Evolutionary conservation across 805 yeast species (phyloP).

Genomic region (Lachancea kluyveri): DNA sequence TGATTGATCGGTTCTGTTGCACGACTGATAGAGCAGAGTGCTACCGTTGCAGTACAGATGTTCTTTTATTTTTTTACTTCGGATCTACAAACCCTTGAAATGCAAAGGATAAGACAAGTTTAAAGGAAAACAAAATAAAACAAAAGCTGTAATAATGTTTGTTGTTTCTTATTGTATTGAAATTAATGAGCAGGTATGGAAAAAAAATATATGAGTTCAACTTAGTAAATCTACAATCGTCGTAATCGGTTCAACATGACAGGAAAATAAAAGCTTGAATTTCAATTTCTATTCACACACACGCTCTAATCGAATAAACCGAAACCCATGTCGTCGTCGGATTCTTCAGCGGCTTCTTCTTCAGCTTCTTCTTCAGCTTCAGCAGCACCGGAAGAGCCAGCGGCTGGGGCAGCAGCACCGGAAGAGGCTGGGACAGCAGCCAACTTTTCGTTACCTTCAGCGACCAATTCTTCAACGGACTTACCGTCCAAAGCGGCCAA

Average conservation of each 20-base stretch:
- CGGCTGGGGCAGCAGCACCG: constrained; percentile 80
- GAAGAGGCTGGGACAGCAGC: constrained; percentile 98
- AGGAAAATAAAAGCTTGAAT: constrained; percentile 1
- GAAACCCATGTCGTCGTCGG: constrained; percentile 81
- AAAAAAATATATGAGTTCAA: not conserved
- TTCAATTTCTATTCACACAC: not conserved
- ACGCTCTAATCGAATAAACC: constrained; percentile 93
- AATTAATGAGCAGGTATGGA: constrained; percentile 2
- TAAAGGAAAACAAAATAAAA: no score
- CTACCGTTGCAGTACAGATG: no score
- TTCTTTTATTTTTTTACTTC: no score
- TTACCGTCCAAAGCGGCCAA: constrained; percentile 90
- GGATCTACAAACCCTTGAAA: no score
- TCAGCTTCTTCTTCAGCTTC: constrained; percentile 68
- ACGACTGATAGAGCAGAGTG: no score
- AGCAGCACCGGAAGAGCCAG: constrained; percentile 65
- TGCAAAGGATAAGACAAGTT: no score
- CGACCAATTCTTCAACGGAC: constrained; percentile 80
- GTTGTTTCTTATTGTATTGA: constrained; percentile 2
- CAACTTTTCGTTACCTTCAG: constrained; percentile 93
- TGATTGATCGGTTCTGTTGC: no score
- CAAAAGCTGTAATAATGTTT: no score
- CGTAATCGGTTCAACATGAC: no score
- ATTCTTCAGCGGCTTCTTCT: constrained; percentile 63
- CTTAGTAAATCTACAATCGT: no score